Evolutionary conservation across 2,329 filamentous ascomycete genomes (phyloP).

Genomic region (Phialemonium atrogriseum): DNA sequence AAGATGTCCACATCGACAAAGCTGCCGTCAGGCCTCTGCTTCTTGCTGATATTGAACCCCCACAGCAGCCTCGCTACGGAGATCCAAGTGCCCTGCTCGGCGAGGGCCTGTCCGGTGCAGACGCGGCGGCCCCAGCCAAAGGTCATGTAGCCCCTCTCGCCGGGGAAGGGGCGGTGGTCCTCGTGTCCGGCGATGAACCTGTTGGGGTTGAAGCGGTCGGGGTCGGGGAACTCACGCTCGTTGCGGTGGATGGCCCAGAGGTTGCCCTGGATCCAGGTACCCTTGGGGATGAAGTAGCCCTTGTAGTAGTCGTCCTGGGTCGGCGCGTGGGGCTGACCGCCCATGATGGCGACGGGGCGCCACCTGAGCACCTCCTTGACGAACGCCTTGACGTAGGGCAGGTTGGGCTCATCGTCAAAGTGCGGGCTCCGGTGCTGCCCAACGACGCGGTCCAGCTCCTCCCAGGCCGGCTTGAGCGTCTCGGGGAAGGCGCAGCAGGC

Average conservation of each 20-base stretch:
- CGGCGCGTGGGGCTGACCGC: conserved; percentile 40
- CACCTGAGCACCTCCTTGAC: conserved; percentile 50
- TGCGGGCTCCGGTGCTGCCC: conserved; percentile 36
- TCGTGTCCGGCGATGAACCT: conserved; percentile 29
- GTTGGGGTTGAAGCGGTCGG: conserved; percentile 33
- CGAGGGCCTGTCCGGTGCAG: conserved; percentile 45
- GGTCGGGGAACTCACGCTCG: conserved; percentile 37
- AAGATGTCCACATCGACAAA: conserved; percentile 48
- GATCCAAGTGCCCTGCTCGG: conserved; percentile 53
- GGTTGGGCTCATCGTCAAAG: conserved; percentile 35
- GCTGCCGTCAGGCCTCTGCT: conserved; percentile 28
- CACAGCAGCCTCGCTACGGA: conserved; percentile 48
- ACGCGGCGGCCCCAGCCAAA: conserved; percentile 49
- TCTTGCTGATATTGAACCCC: conserved; percentile 42
- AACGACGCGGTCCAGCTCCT: conserved; percentile 43
- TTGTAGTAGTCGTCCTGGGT: conserved; percentile 38
- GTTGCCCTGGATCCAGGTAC: conserved; percentile 40
- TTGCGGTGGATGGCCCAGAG: conserved; percentile 41
- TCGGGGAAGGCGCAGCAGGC: conserved; percentile 41
- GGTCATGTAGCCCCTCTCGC: conserved; percentile 43
- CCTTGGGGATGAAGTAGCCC: conserved; percentile 40
- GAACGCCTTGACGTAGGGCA: conserved; percentile 45
- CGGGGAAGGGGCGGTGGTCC: conserved; percentile 35
- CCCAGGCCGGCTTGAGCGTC: conserved; percentile 37
- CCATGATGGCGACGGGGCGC: conserved; percentile 44